These are phyloP conservation scores for Calonectria naviculata DNA, from an alignment of 2,329 filamentous ascomycete species.

Conservation along the genomic window DNA sequence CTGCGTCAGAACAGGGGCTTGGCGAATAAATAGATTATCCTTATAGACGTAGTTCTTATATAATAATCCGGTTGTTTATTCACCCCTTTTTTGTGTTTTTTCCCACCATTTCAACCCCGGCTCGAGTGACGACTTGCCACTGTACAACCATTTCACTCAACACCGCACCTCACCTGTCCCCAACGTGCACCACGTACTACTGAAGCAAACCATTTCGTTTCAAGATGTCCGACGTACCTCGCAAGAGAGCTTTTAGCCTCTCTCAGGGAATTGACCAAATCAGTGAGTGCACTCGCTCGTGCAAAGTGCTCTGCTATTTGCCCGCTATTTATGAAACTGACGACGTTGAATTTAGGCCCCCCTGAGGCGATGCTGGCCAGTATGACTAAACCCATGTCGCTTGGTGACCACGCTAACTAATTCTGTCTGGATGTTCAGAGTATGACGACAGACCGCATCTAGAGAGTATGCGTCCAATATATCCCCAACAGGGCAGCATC, in stretches of 20 bases:
- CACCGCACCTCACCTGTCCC: not conserved
- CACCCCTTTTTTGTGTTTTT: not conserved
- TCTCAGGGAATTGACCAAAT: constrained; percentile 8
- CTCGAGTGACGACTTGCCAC: not conserved
- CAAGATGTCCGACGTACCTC: not conserved
- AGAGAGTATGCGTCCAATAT: constrained; percentile 4
- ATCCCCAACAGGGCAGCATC: no score
- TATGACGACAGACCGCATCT: constrained; percentile 20
- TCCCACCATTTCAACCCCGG: constrained; percentile 7
- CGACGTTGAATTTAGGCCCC: constrained; percentile 2
- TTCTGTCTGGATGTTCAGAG: not conserved
- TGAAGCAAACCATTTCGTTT: not conserved
- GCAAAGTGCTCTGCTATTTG: not conserved
- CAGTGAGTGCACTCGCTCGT: not conserved
- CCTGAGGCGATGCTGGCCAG: constrained; percentile 22
- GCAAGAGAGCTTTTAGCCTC: not conserved
- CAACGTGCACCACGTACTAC: not conserved
- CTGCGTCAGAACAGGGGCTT: not conserved
- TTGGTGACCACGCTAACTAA: not conserved
- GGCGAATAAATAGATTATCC: not conserved
- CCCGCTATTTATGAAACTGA: not conserved
- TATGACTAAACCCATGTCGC: constrained; percentile 4
- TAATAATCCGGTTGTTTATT: not conserved
- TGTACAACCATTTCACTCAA: not conserved
- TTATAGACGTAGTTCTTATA: not conserved